Evolutionary conservation across 2,329 filamentous ascomycete genomes (phyloP).

Genomic region (Calonectria leucothoes): DNA sequence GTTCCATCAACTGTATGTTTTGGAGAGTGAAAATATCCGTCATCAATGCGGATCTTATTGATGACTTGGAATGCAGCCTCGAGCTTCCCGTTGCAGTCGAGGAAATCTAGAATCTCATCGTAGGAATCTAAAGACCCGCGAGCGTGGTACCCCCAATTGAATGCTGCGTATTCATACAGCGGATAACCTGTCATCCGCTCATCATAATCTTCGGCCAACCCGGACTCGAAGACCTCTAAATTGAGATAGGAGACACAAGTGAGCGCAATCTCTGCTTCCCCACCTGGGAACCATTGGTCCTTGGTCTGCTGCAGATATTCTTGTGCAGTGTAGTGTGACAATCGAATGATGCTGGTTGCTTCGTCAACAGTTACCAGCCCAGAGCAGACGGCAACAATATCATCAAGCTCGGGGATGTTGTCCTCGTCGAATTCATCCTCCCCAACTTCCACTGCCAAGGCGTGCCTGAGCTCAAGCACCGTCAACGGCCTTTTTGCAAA

Average conservation of each 20-base stretch:
- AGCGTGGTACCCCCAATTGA: conserved; percentile 4
- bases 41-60: not conserved
- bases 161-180: conserved; percentile 5
- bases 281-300: not conserved
- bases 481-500: conserved; percentile 4
- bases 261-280: not conserved
- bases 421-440: conserved; percentile 8
- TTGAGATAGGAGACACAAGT: conserved; percentile 7
- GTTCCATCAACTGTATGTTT: not conserved
- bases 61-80: not conserved
- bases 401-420: not conserved
- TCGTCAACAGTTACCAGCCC: conserved; percentile 9
- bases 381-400: conserved; percentile 2
- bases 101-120: not conserved
- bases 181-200: not conserved
- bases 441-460: conserved; percentile 5
- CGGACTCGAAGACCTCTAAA: not conserved
- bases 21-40: not conserved
- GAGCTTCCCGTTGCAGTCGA: not conserved
- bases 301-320: conserved; percentile 10
- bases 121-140: not conserved
- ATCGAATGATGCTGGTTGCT: not conserved
- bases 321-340: conserved; percentile 9
- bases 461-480: not conserved
- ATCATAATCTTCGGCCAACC: not conserved